Base-by-base conservation (phyloP, 2,329 filamentous ascomycete genomes). In the Escovopsis sp. region DNA sequence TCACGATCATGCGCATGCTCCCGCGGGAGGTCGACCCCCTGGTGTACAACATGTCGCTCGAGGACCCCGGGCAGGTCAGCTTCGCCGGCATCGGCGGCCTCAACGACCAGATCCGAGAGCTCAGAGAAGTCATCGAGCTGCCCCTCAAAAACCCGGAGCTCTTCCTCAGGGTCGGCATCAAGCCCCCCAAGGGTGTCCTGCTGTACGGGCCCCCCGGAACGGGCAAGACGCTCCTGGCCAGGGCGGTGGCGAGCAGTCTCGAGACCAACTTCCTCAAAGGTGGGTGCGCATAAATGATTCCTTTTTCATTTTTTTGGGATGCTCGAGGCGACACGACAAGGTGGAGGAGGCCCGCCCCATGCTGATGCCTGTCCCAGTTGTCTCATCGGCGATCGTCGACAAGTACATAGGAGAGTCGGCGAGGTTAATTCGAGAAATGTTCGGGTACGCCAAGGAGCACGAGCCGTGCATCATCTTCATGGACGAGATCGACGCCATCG, bases 391-490 rank as follows among this genome's bases (percentile, higher is more conserved):
- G 25, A 98, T 98, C 57, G 91, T 98, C 48, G 93, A 98, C 72
- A 98, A 98, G 65, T 98, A 98, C 60, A 98, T 98, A 50, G 91
- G 91, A 63, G 91, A 98, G 67, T 98, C 91, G 10, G 91, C 91
- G 32, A 82, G 93, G 51, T 71, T 98, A 50, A 98, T 98, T 57
- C 81, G 91, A 61, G 91, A 98, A 64, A 98, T 98, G 93, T 98
- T 98, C 58, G 93, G 91, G 44, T 98, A 98, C 58, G 91, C 93
- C 55, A 96, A 95, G 66, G 93, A 98, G 62, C 91, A 98, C 62
- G 91, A 98, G 64, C 91, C 91, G 33, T 98, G 91, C 63, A 98
- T 98, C 63, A 98, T 98, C 66, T 98, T 98, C 75, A 98, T 98
- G 91, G 93, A 98, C 71, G 91, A 98, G 67, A 98, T 98, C 58